Evolutionary conservation across 2,329 filamentous ascomycete genomes (phyloP).

Genomic region (Fusarium citri): DNA sequence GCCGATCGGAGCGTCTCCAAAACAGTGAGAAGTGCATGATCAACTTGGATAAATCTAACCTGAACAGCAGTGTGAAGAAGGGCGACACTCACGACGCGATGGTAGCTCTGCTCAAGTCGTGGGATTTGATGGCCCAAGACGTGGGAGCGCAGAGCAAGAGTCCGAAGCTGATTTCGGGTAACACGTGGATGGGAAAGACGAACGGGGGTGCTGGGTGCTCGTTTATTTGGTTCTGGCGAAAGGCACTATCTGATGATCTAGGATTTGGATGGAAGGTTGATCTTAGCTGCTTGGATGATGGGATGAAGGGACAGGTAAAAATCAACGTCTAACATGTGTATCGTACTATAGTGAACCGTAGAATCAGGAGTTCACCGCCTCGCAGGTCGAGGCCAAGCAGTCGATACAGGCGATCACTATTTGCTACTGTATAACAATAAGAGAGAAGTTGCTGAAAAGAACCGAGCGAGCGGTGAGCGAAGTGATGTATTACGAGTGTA

Average conservation of each 20-base stretch:
- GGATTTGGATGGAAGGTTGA: slow-evolving; percentile 32
- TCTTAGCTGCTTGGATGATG: slow-evolving; percentile 34
- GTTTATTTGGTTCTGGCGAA: slow-evolving; percentile 24
- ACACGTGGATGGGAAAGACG: slow-evolving; percentile 54
- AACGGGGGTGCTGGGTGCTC: slow-evolving; percentile 8
- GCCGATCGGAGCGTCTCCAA: slow-evolving; percentile 42
- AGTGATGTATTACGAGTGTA: slow-evolving; percentile 22
- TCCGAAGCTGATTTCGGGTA: slow-evolving; percentile 51
- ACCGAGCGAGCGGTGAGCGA: slow-evolving; percentile 31
- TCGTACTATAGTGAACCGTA: slow-evolving; percentile 2
- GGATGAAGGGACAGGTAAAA: slow-evolving; percentile 25
- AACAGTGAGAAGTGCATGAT: slow-evolving; percentile 40
- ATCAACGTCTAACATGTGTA: slow-evolving; percentile 37
- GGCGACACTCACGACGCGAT: slow-evolving; percentile 39
- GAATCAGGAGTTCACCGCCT: slow-evolving; percentile 32
- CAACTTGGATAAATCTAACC: slow-evolving; percentile 29
- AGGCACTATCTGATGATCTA: slow-evolving; percentile 26
- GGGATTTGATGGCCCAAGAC: slow-evolving; percentile 54
- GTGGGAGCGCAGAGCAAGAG: slow-evolving; percentile 52
- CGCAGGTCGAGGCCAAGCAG: slow-evolving; percentile 33
- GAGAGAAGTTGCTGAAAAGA: background rate
- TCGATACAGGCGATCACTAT: slow-evolving; percentile 31
- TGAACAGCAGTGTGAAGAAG: slow-evolving; percentile 12
- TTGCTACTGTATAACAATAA: background rate
- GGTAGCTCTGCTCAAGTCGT: slow-evolving; percentile 49